Evolutionary conservation across 176 grass and related monocot species (phyloP), one percentile per base, ranked within the genome.

Genomic region (Bolboschoenus planiculmis): DNA sequence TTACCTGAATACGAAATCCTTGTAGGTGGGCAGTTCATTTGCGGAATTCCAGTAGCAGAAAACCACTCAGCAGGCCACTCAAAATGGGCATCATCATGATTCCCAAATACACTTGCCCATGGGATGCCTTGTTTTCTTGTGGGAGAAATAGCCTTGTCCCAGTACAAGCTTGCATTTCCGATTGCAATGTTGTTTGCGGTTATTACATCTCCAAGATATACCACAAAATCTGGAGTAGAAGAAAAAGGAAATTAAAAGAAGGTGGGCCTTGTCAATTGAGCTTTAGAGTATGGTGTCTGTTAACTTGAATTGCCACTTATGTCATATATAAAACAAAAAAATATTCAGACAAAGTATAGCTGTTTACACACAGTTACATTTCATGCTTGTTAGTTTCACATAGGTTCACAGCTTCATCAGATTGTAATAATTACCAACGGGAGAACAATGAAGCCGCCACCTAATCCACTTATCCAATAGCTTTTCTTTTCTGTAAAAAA

Each of bases 31-130:
- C 94, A 97, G 39, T 33, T 82, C 39, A 94, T 20, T 15, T 85
- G 57, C 1, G 95, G 95, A 23, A 97, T 58, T 18, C 95, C 87
- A 46, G 78, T 47, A 0, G 90, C 81, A 53, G 95, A 97, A 67
- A 97, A 97, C 95, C 95, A 97, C 30, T 97, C 90, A 14, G 81
- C 60, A 53, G 92, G 95, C 95, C 95, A 97, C 77, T 88, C 88
- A 86, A 97, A 97, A 27, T 87, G 10, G 61, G 87, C 88, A 78
- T 97, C 95, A 78, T 94, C 95, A 61, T 97, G 95, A 88, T 97
- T 97, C 4, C 95, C 95, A 88, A 97, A 92, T 54, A 94, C 77
- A 1, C 90, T 79, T 2, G 90, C 83, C 90, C 92, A 97, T 0
- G 92, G 92, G 27, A 94, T 24, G 13, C 88, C 87, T 27, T 90